Base-by-base conservation (phyloP, 139 green algal species). In the Chlorella sp. region DNA sequence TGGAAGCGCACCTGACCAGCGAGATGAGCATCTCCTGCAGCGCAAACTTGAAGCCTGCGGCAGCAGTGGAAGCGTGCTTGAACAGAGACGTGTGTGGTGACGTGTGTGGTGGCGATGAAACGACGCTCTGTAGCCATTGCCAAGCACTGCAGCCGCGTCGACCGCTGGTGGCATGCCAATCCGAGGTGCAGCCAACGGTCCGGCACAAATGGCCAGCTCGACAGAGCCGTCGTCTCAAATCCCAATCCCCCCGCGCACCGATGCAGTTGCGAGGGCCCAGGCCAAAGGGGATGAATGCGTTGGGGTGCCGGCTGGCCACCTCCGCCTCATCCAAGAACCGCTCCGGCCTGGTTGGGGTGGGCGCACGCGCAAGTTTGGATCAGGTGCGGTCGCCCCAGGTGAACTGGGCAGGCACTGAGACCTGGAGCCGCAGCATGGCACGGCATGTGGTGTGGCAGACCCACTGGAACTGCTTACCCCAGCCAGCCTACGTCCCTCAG, bases 221-320 rank as follows among this genome's bases (percentile, higher is more conserved):
- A n/a, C n/a, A n/a, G n/a, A n/a, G n/a, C n/a, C n/a, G n/a, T n/a
- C n/a, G n/a, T n/a, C 46, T 7, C 8, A 7, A 54, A 11, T 11
- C 46, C 46, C 46, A 17, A 11, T 7, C 46, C 16, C 34, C 6
- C 0, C 36, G 32, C 70, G 41, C 41, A 77, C 70, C 87, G 36
- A 90, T 90, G 76, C 87, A 90, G 68, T 76, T 85, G 51, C 87
- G 80, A 34, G 87, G 83, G 16, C 87, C 87, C 34, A 83, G 38
- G 1, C 87, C 87, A 81, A 90, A 90, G n/a, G 87, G 76, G 34
- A 89, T 82, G 64, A 78, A 90, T n/a, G 87, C 87, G n/a, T 67
- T 75, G 32, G 82, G 82, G 73, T 87, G 58, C 24, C 60, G 73
- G 24, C 58, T 38, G 40, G 68, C 72, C 2, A 22, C 34, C 44